phyloP scores from a whole-genome alignment of 2,329 filamentous ascomycete genomes.

The Cercospora canescens region DNA sequence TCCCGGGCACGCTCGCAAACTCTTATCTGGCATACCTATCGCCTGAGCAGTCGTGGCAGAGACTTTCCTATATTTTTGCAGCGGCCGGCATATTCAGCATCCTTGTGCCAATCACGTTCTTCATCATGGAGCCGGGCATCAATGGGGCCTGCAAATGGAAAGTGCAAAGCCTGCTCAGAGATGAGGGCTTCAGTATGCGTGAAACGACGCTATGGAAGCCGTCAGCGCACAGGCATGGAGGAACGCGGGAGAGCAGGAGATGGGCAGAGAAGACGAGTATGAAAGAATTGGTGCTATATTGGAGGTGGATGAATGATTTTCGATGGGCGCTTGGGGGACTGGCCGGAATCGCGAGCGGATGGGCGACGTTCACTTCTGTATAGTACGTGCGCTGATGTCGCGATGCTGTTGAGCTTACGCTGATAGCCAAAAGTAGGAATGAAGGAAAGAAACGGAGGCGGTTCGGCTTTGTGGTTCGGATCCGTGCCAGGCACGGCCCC shows the following conservation, averaged over 20 bases:
- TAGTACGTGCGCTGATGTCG: neutral
- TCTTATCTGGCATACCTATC: conserved; percentile 27
- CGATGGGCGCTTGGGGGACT: conserved; percentile 26
- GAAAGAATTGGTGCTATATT: conserved; percentile 29
- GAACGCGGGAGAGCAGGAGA: conserved; percentile 20
- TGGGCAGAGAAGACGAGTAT: conserved; percentile 30
- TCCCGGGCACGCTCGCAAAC: conserved; percentile 38
- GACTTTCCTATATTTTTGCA: conserved; percentile 28
- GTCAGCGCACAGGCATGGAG: conserved; percentile 28
- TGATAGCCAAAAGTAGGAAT: neutral
- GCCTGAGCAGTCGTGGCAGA: neutral
- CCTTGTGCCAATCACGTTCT: conserved; percentile 38
- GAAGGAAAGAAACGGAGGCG: neutral
- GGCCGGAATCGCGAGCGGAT: conserved; percentile 27
- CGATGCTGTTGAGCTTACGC: neutral
- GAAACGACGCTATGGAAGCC: conserved; percentile 27
- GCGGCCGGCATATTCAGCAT: conserved; percentile 34
- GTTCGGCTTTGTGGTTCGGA: neutral
- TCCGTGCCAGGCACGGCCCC: neutral
- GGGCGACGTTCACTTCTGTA: conserved; percentile 24
- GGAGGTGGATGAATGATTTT: conserved; percentile 30
- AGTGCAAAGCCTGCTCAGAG: conserved; percentile 35
- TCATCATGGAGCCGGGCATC: conserved; percentile 42
- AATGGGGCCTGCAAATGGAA: conserved; percentile 44
- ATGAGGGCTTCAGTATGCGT: conserved; percentile 28